Conservation (phyloP, 2,329 filamentous ascomycete species). For the Calonectria crousiana region DNA sequence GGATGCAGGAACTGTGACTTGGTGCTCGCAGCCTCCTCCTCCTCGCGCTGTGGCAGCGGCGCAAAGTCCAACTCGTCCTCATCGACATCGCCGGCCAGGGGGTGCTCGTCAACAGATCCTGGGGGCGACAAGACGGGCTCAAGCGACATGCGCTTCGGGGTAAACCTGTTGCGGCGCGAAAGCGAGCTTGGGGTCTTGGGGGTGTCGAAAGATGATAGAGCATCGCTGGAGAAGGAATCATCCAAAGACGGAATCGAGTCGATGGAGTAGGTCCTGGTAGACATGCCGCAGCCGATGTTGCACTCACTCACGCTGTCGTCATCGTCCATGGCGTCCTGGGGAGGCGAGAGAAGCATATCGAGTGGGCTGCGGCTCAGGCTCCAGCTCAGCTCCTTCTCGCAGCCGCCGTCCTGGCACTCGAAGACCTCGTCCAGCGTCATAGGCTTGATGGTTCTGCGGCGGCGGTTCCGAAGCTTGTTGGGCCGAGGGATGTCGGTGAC, state of each 20-base stretch:
- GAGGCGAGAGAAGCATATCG: slow-evolving; percentile 70
- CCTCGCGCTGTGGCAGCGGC: slow-evolving; percentile 54
- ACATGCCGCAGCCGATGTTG: slow-evolving; percentile 64
- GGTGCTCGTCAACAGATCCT: slow-evolving; percentile 65
- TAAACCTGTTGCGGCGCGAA: slow-evolving; percentile 50
- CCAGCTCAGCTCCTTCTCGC: slow-evolving; percentile 70
- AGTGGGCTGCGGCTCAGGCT: slow-evolving; percentile 67
- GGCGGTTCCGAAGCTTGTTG: slow-evolving; percentile 53
- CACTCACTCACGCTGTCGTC: slow-evolving; percentile 64
- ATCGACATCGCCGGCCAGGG: slow-evolving; percentile 52
- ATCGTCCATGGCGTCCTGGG: slow-evolving; percentile 68
- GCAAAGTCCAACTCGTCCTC: slow-evolving; percentile 61
- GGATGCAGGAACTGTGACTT: slow-evolving; percentile 51
- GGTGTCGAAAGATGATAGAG: slow-evolving; percentile 62
- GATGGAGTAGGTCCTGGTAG: slow-evolving; percentile 67
- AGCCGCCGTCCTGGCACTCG: slow-evolving; percentile 64
- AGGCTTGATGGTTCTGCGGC: slow-evolving; percentile 41
- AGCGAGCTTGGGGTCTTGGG: slow-evolving; percentile 55
- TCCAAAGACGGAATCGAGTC: slow-evolving; percentile 73
- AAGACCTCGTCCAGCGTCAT: slow-evolving; percentile 70
- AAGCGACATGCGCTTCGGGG: slow-evolving; percentile 60
- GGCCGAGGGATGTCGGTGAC: slow-evolving; percentile 70
- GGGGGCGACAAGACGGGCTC: slow-evolving; percentile 69
- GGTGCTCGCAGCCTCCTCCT: slow-evolving; percentile 50
- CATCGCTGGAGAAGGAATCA: slow-evolving; percentile 65